Base-by-base conservation (phyloP, 177 flowering plant species). In the Tripterygium wilfordii region DNA sequence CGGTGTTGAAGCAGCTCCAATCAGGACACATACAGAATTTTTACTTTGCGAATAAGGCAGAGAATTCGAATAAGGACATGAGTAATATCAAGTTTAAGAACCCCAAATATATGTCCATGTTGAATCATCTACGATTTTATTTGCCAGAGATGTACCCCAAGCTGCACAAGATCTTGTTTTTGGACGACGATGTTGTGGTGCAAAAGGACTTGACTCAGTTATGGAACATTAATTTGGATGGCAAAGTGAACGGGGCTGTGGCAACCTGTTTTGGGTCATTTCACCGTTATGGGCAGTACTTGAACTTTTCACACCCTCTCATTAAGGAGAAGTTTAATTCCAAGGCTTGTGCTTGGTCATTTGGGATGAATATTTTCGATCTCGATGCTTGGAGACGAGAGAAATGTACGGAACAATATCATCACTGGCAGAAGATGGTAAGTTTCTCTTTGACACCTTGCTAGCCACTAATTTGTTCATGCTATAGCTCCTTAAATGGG, bases 151-250 rank as follows among this genome's bases (percentile, higher is more conserved):
- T 83, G 85, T 83, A 62, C 49, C 95, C 95, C 0, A 80, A 73
- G 45, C 56, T 85, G 53, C 77, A 70, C 47, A 68, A 68, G 46
- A 79, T 85, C 17, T 48, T 85, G 56, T 70, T 72, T 42, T 60
- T 85, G 63, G 90, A 85, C 48, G 95, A 83, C 51, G 95, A 85
- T 75, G 84, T 83, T 26, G 95, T 85, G 52, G 90, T 85, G 42
- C 95, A 83, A 53, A 79, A 71, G 66, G 95, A 85, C 55, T 66
- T 85, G 66, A 66, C 90, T 1, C 74, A 63, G 10, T 53, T 85
- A 44, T 85, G 95, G 95, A 74, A 53, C 44, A 70, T 80, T 31
- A 83, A 83, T 59, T 50, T 83, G 76, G 78, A 79, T 39, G 88
- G 90, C 31, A 83, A 77, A 67, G 95, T 85, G 50, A 85, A 80